A percentile compares a stretch with the other conserved stretches of the same genome.
Conservation (phyloP, 805 yeast species). For the Lipomyces sp. region DNA sequence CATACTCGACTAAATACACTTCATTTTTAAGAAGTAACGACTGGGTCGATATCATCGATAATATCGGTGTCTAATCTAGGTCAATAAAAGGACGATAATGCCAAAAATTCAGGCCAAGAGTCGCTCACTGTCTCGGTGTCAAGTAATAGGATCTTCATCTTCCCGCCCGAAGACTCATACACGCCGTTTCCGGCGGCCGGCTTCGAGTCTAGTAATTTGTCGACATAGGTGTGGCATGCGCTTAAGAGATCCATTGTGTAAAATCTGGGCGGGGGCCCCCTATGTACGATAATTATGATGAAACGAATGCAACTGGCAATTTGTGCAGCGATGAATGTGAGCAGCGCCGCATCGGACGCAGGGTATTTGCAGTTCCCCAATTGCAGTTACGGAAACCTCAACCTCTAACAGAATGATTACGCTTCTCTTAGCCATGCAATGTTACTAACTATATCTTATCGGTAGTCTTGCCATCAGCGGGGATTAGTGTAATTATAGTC, state of each 20-base stretch:
- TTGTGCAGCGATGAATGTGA: not conserved
- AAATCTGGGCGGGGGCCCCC: not conserved
- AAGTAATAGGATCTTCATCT: slow-evolving; percentile 73
- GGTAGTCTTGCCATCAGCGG: no score
- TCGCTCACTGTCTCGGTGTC: slow-evolving; percentile 66
- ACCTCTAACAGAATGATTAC: no score
- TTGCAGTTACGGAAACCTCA: no score
- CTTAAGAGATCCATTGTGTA: slow-evolving; percentile 47
- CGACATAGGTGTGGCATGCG: slow-evolving; percentile 49
- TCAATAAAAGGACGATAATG: not conserved
- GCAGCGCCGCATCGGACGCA: not conserved
- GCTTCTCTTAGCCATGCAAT: no score
- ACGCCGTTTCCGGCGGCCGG: slow-evolving; percentile 39
- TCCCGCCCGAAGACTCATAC: slow-evolving; percentile 39
- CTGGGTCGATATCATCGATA: slow-evolving; percentile 90
- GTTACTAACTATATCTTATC: no score
- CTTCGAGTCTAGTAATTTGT: slow-evolving; percentile 44
- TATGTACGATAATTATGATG: not conserved
- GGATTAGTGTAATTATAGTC: no score
- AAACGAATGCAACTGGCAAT: no score
- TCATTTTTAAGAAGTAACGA: slow-evolving; percentile 80
- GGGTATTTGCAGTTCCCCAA: no score
- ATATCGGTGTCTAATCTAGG: slow-evolving; percentile 59
- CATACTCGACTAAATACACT: slow-evolving; percentile 74
- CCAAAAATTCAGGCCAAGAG: not conserved